These are phyloP conservation scores for Alternaria atra DNA, from an alignment of 2,329 filamentous ascomycete species.

Conservation along the genomic window DNA sequence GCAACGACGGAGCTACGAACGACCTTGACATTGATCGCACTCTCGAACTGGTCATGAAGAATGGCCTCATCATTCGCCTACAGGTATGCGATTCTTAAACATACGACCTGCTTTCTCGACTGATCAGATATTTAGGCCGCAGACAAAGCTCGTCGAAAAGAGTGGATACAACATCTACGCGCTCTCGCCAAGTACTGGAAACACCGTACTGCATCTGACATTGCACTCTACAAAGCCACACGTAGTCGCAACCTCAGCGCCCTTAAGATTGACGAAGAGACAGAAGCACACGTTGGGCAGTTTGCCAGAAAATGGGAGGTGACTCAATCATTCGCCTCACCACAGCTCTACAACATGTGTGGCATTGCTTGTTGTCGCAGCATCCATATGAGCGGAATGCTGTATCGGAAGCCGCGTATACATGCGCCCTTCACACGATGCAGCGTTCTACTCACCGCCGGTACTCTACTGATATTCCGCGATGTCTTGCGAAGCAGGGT, in stretches of 20 bases:
- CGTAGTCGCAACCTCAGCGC: conserved; percentile 66
- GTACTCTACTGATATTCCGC: conserved; percentile 70
- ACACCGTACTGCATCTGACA: conserved; percentile 63
- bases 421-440: conserved; percentile 69
- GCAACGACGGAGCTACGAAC: conserved; percentile 63
- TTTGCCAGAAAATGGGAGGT: conserved; percentile 75
- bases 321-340: conserved; percentile 68
- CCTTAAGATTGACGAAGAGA: conserved; percentile 71
- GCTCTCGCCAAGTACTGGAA: conserved; percentile 70
- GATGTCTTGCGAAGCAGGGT: conserved; percentile 64
- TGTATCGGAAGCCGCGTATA: conserved; percentile 71
- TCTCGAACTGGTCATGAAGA: conserved; percentile 69
- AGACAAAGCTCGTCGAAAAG: conserved; percentile 64
- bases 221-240: conserved; percentile 65
- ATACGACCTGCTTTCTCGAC: conserved; percentile 13
- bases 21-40: conserved; percentile 66
- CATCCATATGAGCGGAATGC: conserved; percentile 67
- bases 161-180: conserved; percentile 69
- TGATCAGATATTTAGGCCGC: conserved; percentile 53
- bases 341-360: conserved; percentile 73
- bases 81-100: conserved; percentile 53
- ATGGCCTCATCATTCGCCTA: conserved; percentile 68
- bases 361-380: conserved; percentile 69
- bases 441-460: conserved; percentile 67
- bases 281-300: conserved; percentile 71